Conservation (phyloP, 495 filamentous ascomycete species). For the Chaetomidium leptoderma region DNA sequence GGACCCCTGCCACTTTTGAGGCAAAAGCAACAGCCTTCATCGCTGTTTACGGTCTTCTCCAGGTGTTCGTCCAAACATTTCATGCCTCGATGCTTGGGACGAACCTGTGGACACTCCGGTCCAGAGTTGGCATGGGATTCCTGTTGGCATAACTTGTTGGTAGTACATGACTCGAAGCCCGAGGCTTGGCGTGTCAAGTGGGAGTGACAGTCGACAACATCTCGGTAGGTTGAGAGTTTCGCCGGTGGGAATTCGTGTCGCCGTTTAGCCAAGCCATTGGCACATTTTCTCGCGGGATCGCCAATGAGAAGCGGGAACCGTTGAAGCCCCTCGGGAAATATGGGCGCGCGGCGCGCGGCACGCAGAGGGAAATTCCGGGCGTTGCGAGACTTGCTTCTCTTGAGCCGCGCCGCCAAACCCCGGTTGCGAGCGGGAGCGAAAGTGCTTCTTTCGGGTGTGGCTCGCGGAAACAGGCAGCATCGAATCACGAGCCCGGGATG, state of each 20-base stretch:
- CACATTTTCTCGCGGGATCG: not conserved
- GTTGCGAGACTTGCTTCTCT: not conserved
- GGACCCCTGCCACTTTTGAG: not conserved
- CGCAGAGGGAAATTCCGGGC: not conserved
- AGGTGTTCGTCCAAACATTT: not conserved
- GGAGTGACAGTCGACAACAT: not conserved
- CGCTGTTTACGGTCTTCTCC: not conserved
- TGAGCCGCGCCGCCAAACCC: not conserved
- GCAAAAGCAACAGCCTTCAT: not conserved
- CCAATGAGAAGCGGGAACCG: not conserved
- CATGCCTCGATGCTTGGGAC: not conserved
- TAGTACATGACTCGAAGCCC: too few species aligned
- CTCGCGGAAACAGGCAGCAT: not conserved
- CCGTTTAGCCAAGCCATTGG: not conserved
- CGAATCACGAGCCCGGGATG: not conserved
- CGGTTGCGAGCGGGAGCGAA: not conserved
- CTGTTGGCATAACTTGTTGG: too few species aligned
- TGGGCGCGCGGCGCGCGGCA: not conserved
- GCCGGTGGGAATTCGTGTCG: not conserved
- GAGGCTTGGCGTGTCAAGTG: not conserved
- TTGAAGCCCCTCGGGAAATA: not conserved
- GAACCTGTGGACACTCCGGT: conserved; percentile 10
- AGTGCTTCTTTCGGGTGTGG: not conserved
- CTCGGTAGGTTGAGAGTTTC: not conserved
- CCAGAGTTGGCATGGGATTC: too few species aligned